Evolutionary conservation across 345 rosid species (phyloP).

Genomic region (Erodium maritimum): DNA sequence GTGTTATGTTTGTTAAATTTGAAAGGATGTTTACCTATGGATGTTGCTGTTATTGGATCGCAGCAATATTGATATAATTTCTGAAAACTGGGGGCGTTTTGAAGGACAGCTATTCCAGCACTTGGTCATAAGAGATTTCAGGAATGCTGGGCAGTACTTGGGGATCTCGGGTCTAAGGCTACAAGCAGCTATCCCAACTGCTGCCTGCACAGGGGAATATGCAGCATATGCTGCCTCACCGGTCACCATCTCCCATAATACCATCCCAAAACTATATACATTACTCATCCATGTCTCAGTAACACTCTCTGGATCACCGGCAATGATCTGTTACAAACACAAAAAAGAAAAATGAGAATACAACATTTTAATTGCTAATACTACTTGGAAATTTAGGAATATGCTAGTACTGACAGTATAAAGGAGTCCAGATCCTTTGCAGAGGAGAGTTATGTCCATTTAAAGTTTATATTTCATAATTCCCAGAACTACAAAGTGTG

Average conservation of each 20-base stretch:
- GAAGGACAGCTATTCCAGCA: conserved; percentile 81
- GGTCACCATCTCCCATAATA: conserved; percentile 89
- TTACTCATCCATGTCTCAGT: conserved; percentile 97
- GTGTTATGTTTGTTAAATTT: too few species aligned
- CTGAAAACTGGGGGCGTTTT: conserved; percentile 70
- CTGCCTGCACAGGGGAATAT: conserved; percentile 93
- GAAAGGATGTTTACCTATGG: conserved; percentile 25
- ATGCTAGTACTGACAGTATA: too few species aligned
- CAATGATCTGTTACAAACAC: conserved; percentile 77
- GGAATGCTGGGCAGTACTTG: conserved; percentile 69
- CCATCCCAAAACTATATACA: conserved; percentile 90
- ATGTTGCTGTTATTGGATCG: conserved; percentile 22
- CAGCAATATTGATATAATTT: conserved; percentile 46
- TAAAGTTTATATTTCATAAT: too few species aligned
- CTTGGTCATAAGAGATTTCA: conserved; percentile 60
- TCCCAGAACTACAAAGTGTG: too few species aligned
- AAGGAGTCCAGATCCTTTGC: too few species aligned
- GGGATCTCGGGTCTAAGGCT: conserved; percentile 91
- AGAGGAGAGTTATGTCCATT: too few species aligned
- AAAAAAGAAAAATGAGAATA: conserved; percentile 11
- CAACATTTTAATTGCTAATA: too few species aligned
- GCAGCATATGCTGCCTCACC: conserved; percentile 83
- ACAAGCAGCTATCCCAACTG: conserved; percentile 93
- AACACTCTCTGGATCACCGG: conserved; percentile 88
- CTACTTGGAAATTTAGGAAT: too few species aligned